Evolutionary conservation across 2,329 filamentous ascomycete species (phyloP).

Genomic region (Colletotrichum nymphaeae): DNA sequence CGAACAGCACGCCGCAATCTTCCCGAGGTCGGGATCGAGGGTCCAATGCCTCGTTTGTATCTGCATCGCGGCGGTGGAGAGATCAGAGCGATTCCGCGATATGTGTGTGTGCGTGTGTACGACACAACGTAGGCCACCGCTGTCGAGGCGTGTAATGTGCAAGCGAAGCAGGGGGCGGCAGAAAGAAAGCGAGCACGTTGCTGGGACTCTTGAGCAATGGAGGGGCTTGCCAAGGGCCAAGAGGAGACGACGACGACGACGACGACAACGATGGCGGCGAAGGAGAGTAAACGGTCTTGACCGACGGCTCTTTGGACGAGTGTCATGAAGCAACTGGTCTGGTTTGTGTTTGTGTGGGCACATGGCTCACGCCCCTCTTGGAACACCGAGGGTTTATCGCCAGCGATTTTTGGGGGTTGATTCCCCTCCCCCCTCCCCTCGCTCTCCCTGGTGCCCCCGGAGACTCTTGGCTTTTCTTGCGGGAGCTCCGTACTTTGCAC

Average conservation of each 20-base stretch:
- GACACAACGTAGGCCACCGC: neutral
- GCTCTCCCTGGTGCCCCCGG: neutral
- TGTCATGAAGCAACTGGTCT: slow-evolving; percentile 16
- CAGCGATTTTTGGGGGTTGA: neutral
- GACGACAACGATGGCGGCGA: slow-evolving; percentile 3
- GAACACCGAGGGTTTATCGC: neutral
- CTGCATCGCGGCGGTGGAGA: slow-evolving; percentile 2
- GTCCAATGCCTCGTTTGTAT: slow-evolving; percentile 5
- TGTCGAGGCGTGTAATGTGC: neutral
- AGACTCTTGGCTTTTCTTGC: slow-evolving; percentile 10
- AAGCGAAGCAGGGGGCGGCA: neutral
- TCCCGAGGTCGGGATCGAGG: slow-evolving; percentile 13
- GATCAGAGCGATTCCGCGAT: no score
- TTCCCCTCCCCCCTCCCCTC: neutral
- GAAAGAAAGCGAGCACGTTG: neutral
- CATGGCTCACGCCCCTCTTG: slow-evolving; percentile 2
- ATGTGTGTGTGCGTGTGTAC: neutral
- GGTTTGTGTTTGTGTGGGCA: slow-evolving; percentile 12
- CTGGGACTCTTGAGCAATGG: neutral
- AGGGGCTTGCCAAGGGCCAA: slow-evolving; percentile 13
- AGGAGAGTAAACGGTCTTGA: neutral
- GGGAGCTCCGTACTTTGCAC: neutral
- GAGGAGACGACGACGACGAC: neutral
- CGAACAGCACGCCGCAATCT: neutral
- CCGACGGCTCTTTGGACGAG: neutral